phyloP scores from a whole-genome alignment of 495 filamentous ascomycete genomes.

The Aspergillus heteromorphus region DNA sequence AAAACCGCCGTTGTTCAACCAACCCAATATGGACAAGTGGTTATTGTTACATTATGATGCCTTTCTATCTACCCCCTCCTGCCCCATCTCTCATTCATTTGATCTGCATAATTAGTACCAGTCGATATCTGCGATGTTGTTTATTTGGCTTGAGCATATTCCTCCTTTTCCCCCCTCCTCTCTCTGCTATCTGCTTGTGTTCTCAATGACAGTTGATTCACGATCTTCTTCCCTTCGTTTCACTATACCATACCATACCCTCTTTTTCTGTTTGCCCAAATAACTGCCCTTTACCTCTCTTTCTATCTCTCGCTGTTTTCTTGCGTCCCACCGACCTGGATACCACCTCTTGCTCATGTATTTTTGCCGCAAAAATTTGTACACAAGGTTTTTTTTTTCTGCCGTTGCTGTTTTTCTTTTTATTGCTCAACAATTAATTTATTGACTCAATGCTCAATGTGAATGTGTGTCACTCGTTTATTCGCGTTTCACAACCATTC shows the following conservation, averaged over 20 bases:
- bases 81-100: neutral
- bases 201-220: conserved; percentile 5
- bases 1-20: conserved; percentile 6
- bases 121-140: neutral
- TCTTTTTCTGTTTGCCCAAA: neutral
- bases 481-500: neutral
- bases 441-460: neutral
- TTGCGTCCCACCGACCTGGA: conserved; percentile 8
- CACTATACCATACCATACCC: conserved; percentile 1
- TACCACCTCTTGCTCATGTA: conserved; percentile 13
- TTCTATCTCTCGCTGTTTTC: too few species aligned
- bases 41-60: conserved; percentile 17
- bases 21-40: neutral
- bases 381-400: conserved; percentile 9
- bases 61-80: conserved; percentile 3
- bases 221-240: conserved; percentile 9
- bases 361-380: conserved; percentile 7
- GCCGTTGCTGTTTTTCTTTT: neutral
- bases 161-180: too few species aligned
- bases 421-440: too few species aligned
- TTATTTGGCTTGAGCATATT: neutral
- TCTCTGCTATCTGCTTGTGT: neutral
- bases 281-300: too few species aligned
- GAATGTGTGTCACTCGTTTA: conserved; percentile 4
- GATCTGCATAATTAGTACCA: conserved; percentile 11